Evolutionary conservation across 345 rosid genomes (phyloP), one percentile per base, ranked within the genome.

Genomic region (Camelina hispida): DNA sequence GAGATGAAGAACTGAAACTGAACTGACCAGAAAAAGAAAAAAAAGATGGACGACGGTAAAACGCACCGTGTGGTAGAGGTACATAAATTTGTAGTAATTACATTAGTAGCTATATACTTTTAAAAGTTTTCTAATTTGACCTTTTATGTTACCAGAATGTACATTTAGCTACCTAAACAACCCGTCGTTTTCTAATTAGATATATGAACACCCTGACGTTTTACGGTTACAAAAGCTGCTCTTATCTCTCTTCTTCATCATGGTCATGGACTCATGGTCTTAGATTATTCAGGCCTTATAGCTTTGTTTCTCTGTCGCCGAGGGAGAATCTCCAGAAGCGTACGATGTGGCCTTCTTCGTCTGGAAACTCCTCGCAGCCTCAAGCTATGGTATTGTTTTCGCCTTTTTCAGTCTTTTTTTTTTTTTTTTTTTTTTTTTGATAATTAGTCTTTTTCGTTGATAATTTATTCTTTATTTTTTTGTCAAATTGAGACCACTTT

Each of bases 331-430:
- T 47, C 56, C 14, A 23, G 23, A 6, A 54, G 56, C 50, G 9
- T 4, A 54, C 32, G 17, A 70, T 77, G 80, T 77, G 80, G 80
- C 9, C 71, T 47, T 77, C 71, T 47, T 77, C 80, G 13, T 71
- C 80, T 47, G 55, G 76, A 48, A 77, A 64, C 72, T 56, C 76
- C 28, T 70, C 80, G 16, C 76, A 56, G 62, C 61, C 80, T 77
- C 76, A 70, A 48, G 61, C 76, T 48, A 77, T 48, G 76, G 76
- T 77, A 25, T 9, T 46, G 56, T 6, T 35, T 55, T 46, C 10
- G 7, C 11, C 20, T 47, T 16, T 2, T 13, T 8, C 22, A 4
- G 4, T 1, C 32, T 44, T 23, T 40, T 35, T 12, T 12, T n/a
- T n/a, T n/a, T n/a, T n/a, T n/a, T n/a, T n/a, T n/a, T n/a, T n/a